These are phyloP conservation scores for Colletotrichum sp. DNA, from an alignment of 2,329 filamentous ascomycete genomes.

Conservation along the genomic window DNA sequence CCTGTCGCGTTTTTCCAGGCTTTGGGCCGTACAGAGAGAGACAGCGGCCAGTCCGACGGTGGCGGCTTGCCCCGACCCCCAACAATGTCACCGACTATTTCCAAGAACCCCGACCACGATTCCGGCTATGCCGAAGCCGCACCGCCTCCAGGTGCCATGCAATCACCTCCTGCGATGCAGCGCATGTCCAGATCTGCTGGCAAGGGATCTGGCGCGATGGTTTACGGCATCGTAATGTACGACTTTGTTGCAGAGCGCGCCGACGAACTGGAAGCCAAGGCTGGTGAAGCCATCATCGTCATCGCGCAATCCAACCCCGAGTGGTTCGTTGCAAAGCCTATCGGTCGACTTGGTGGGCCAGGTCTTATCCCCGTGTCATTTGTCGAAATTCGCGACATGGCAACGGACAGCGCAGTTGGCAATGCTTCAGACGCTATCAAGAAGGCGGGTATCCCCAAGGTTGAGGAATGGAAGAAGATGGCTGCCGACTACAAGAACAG, in stretches of 20 bases:
- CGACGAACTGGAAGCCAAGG: slow-evolving; percentile 95
- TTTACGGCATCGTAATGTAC: slow-evolving; percentile 96
- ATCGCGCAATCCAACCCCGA: slow-evolving; percentile 98
- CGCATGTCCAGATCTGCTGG: slow-evolving; percentile 53
- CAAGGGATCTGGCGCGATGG: slow-evolving; percentile 74
- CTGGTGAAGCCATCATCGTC: slow-evolving; percentile 95
- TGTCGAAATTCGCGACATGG: slow-evolving; percentile 95
- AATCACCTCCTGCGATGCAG: slow-evolving; percentile 29
- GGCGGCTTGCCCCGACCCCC: slow-evolving; percentile 49
- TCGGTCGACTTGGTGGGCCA: slow-evolving; percentile 92
- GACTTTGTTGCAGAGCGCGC: slow-evolving; percentile 94
- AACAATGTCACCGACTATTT: slow-evolving; percentile 39
- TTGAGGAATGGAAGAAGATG: slow-evolving; percentile 99
- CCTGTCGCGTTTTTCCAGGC: slow-evolving; percentile 94
- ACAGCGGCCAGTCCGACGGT: slow-evolving; percentile 76
- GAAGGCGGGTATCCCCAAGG: slow-evolving; percentile 87
- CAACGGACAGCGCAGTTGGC: slow-evolving; percentile 78
- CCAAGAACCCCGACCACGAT: slow-evolving; percentile 79
- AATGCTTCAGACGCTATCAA: slow-evolving; percentile 87
- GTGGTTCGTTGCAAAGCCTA: slow-evolving; percentile 99
- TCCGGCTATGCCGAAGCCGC: slow-evolving; percentile 80
- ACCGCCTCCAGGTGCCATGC: slow-evolving; percentile 7
- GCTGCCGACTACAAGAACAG: slow-evolving; percentile 99
- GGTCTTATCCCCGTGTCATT: slow-evolving; percentile 96
- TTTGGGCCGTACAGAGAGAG: slow-evolving; percentile 88